Percentiles rank a stretch among this genome's conserved stretches.
These are phyloP conservation scores for Euptelea pleiosperma DNA, from an alignment of 164 flowering plant genomes.

Conservation along the genomic window DNA sequence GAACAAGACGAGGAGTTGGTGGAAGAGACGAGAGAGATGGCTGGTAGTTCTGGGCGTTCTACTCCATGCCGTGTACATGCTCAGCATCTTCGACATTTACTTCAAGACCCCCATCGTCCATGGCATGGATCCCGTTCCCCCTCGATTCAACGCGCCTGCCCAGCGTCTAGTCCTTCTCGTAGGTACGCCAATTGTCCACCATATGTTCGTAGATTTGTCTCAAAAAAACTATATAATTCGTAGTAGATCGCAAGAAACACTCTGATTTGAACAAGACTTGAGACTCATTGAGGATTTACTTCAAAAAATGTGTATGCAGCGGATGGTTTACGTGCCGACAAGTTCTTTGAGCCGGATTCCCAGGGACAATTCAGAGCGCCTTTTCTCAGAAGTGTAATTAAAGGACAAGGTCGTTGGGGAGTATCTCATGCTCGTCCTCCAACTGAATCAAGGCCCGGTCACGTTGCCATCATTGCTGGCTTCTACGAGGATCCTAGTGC, in stretches of 20 bases:
- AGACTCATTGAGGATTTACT: not conserved
- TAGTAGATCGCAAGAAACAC: not conserved
- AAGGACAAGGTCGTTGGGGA: conserved; percentile 86
- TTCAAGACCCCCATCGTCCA: conserved; percentile 94
- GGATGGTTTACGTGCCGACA: conserved; percentile 96
- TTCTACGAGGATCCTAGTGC: conserved; percentile 99
- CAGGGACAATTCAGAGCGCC: conserved; percentile 80
- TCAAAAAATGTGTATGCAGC: conserved; percentile 41
- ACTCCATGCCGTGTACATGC: conserved; percentile 91
- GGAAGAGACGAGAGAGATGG: conserved; percentile 69
- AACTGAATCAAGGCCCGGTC: conserved; percentile 98
- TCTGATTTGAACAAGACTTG: not conserved
- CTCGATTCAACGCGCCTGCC: conserved; percentile 78
- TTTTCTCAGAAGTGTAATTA: conserved; percentile 79
- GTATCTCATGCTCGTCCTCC: conserved; percentile 99
- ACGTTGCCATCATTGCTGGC: conserved; percentile 92
- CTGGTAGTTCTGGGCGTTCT: conserved; percentile 75
- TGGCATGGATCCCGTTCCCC: conserved; percentile 84
- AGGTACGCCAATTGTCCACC: conserved; percentile 34
- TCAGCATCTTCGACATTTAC: conserved; percentile 94
- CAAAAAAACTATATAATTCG: too few relatives aligned
- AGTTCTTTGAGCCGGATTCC: conserved; percentile 86
- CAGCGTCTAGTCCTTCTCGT: conserved; percentile 86
- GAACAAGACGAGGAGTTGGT: conserved; percentile 29
- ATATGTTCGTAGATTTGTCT: conserved; percentile 11